Percentiles rank a stretch among this genome's conserved stretches.
Evolutionary conservation across 2,329 filamentous ascomycete species (phyloP).

Genomic region (Ophiocordyceps unilateralis): DNA sequence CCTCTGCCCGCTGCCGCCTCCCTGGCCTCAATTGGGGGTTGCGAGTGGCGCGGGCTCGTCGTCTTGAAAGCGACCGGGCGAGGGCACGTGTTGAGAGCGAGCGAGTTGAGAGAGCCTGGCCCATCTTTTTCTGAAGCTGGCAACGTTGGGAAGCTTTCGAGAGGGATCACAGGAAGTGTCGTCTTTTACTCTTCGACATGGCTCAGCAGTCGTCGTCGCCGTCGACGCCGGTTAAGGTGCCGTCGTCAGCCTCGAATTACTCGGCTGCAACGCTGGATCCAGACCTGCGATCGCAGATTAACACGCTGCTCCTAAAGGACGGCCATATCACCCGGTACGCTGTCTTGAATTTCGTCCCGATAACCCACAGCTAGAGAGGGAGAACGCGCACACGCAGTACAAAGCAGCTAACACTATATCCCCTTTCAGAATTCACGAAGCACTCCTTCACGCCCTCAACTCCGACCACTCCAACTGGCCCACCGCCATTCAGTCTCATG

Average conservation of each 20-base stretch:
- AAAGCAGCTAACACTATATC: too few relatives aligned
- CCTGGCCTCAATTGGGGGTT: neutral
- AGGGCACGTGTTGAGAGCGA: too few relatives aligned
- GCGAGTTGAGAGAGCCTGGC: too few relatives aligned
- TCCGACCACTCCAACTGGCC: slow-evolving; percentile 45
- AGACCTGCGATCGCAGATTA: slow-evolving; percentile 45
- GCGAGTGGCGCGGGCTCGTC: neutral
- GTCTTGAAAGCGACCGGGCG: too few relatives aligned
- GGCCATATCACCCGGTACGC: slow-evolving; percentile 41
- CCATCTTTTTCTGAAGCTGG: too few relatives aligned
- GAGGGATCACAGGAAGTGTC: too few relatives aligned
- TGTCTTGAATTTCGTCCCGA: neutral
- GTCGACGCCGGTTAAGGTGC: slow-evolving; percentile 42
- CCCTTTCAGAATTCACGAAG: slow-evolving; percentile 40
- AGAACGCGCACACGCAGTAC: too few relatives aligned
- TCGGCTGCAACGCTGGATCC: slow-evolving; percentile 42
- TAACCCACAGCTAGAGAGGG: neutral
- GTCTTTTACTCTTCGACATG: slow-evolving; percentile 14
- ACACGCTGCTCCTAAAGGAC: slow-evolving; percentile 37
- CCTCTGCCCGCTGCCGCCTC: neutral
- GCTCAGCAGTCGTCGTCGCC: slow-evolving; percentile 19
- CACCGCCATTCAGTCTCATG: slow-evolving; percentile 39
- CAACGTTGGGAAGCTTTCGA: too few relatives aligned
- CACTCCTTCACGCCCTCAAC: slow-evolving; percentile 44
- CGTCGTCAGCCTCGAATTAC: slow-evolving; percentile 40